Percentiles rank a stretch among this genome's conserved stretches.
These are phyloP conservation scores for Tanacetum coccineum DNA, from an alignment of 129 eudicot genomes.

Conservation along the genomic window DNA sequence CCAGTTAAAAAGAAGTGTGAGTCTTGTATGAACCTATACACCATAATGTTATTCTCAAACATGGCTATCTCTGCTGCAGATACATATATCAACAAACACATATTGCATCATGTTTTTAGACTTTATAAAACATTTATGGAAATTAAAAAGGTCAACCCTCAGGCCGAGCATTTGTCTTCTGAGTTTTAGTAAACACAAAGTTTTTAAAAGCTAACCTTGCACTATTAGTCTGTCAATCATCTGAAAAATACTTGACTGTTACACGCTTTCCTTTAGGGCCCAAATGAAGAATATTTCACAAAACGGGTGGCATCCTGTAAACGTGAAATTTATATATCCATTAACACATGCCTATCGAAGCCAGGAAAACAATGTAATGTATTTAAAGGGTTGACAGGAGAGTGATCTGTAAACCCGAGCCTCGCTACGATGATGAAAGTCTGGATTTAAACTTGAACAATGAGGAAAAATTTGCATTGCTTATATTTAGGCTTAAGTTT, in stretches of 20 bases:
- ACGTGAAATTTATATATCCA: neutral
- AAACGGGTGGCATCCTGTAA: too few relatives aligned
- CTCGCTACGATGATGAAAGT: neutral
- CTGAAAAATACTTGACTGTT: constrained; percentile 61
- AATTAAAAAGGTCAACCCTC: constrained; percentile 44
- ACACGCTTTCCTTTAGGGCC: constrained; percentile 71
- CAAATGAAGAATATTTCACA: constrained; percentile 59
- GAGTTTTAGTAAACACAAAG: constrained; percentile 62
- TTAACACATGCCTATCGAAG: neutral
- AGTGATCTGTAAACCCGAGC: too few relatives aligned
- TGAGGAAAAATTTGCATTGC: too few relatives aligned
- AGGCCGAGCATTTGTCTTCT: constrained; percentile 64
- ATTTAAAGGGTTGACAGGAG: too few relatives aligned
- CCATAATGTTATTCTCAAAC: too few relatives aligned
- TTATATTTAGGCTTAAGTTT: too few relatives aligned
- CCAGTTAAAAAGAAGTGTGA: too few relatives aligned
- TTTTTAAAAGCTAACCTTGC: constrained; percentile 73
- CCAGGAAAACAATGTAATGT: neutral
- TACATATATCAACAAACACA: too few relatives aligned
- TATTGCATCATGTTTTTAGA: too few relatives aligned
- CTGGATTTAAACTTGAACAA: neutral
- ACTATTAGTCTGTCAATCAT: constrained; percentile 67
- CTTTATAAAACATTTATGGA: too few relatives aligned
- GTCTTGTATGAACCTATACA: too few relatives aligned
- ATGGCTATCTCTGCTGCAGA: too few relatives aligned